A percentile compares a stretch with the other conserved stretches of the same genome.
phyloP scores from a whole-genome alignment of 1,139 yeast genomes.

The Meyerozyma elateridarum region DNA sequence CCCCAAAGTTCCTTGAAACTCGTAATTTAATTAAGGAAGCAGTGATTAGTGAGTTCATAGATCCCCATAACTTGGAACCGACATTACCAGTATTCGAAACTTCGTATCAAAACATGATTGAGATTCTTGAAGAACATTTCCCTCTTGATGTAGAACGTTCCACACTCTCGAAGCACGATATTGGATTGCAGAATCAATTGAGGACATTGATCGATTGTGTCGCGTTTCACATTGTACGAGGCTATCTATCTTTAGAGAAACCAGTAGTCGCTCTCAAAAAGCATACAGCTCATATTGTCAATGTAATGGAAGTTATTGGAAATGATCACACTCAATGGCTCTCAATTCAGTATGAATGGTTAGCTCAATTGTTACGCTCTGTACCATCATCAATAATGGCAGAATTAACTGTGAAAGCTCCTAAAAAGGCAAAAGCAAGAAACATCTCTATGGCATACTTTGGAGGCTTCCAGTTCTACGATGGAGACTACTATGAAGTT shows the following conservation, averaged over 20 bases:
- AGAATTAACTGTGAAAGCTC: slow-evolving; percentile 14
- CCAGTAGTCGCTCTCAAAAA: slow-evolving; percentile 57
- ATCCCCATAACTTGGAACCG: slow-evolving; percentile 32
- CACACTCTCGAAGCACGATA: slow-evolving; percentile 25
- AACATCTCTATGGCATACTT: slow-evolving; percentile 15
- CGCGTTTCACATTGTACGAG: slow-evolving; percentile 60
- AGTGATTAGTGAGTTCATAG: slow-evolving; percentile 28
- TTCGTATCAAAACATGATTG: slow-evolving; percentile 31
- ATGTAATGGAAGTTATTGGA: slow-evolving; percentile 22
- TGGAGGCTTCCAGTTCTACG: slow-evolving; percentile 34
- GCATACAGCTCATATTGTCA: slow-evolving; percentile 58
- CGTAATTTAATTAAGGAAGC: slow-evolving; percentile 38
- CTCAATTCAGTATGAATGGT: slow-evolving; percentile 45
- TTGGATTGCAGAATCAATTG: slow-evolving; percentile 22
- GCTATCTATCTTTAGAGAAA: slow-evolving; percentile 57
- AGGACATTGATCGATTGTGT: slow-evolving; percentile 47
- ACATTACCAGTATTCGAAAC: slow-evolving; percentile 27
- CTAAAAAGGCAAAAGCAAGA: slow-evolving; percentile 8
- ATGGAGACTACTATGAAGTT: slow-evolving; percentile 20
- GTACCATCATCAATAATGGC: slow-evolving; percentile 43
- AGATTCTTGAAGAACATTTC: slow-evolving; percentile 19
- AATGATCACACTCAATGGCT: slow-evolving; percentile 31
- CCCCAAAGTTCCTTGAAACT: slow-evolving; percentile 38
- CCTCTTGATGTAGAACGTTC: slow-evolving; percentile 14
- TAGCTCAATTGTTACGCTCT: slow-evolving; percentile 49